Conservation (phyloP, 2,329 filamentous ascomycete genomes). For the Apiospora koreana region DNA sequence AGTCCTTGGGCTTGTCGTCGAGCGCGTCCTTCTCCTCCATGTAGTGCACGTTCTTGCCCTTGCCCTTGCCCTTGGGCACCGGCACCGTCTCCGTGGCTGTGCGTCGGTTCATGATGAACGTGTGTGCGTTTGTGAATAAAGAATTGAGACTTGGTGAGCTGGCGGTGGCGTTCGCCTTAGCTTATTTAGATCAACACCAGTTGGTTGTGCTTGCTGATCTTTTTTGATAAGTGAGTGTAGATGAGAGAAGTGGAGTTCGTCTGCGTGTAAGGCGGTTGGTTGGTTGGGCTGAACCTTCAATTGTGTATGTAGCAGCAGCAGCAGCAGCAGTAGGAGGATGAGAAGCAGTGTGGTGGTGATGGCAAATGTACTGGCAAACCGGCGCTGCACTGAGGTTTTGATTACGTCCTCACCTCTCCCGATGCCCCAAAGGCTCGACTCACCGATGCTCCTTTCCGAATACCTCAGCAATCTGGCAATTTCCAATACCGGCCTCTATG, state of each 20-base stretch:
- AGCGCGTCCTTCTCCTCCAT: slow-evolving; percentile 4
- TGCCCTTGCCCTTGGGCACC: background rate
- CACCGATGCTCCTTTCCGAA: slow-evolving; percentile 2
- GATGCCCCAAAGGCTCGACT: background rate
- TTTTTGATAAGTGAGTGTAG: background rate
- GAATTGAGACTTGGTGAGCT: background rate
- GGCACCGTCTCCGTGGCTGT: background rate
- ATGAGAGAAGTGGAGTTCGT: background rate
- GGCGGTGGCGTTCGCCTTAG: background rate
- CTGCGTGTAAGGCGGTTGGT: background rate
- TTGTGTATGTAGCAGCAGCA: background rate
- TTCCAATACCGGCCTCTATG: background rate
- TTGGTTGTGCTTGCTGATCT: background rate
- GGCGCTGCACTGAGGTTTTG: slow-evolving; percentile 2
- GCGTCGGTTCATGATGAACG: background rate
- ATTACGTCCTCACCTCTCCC: background rate
- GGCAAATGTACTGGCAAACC: background rate
- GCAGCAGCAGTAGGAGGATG: too few relatives aligned
- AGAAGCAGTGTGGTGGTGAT: background rate
- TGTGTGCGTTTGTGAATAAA: background rate
- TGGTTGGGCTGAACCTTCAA: background rate
- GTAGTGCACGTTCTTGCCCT: slow-evolving; percentile 4
- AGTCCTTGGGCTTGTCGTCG: slow-evolving; percentile 10
- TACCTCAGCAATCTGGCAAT: background rate
- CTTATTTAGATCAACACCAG: background rate